phyloP scores from a whole-genome alignment of 306 rosid genomes.

The Phaseolus lunatus region DNA sequence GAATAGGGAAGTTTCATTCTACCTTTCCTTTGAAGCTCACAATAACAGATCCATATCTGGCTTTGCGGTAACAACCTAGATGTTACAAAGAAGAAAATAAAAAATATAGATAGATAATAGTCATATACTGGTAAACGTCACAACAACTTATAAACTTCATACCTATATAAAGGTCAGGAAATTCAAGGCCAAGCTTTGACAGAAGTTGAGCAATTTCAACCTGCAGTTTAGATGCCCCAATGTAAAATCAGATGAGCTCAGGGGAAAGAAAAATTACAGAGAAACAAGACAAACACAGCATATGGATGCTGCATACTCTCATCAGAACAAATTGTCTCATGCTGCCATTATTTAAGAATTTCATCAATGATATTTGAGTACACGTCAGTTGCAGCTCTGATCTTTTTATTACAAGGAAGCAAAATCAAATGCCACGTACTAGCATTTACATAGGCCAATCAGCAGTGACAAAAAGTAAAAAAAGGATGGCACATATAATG shows the following conservation, averaged over 20 bases:
- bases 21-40: constrained; percentile 82
- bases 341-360: not conserved
- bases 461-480: not conserved
- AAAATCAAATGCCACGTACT: not conserved
- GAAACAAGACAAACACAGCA: constrained; percentile 6
- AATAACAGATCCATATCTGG: constrained; percentile 62
- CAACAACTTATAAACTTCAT: constrained; percentile 44
- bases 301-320: constrained; percentile 11
- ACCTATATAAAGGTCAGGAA: constrained; percentile 87
- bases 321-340: constrained; percentile 3
- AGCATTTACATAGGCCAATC: not conserved
- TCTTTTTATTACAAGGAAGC: not conserved
- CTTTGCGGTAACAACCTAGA: constrained; percentile 80
- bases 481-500: not conserved
- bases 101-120: constrained; percentile 36
- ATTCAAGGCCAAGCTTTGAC: constrained; percentile 82
- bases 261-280: not conserved
- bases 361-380: not conserved
- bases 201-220: constrained; percentile 82
- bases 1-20: constrained; percentile 32
- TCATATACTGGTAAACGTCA: constrained; percentile 25
- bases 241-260: constrained; percentile 18
- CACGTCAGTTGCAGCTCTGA: not conserved
- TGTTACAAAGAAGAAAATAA: constrained; percentile 38
- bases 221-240: constrained; percentile 57